A percentile compares a stretch with the other conserved stretches of the same genome.
Evolutionary conservation across 495 filamentous ascomycete species (phyloP).

Genomic region (Sordaria brevicollis): DNA sequence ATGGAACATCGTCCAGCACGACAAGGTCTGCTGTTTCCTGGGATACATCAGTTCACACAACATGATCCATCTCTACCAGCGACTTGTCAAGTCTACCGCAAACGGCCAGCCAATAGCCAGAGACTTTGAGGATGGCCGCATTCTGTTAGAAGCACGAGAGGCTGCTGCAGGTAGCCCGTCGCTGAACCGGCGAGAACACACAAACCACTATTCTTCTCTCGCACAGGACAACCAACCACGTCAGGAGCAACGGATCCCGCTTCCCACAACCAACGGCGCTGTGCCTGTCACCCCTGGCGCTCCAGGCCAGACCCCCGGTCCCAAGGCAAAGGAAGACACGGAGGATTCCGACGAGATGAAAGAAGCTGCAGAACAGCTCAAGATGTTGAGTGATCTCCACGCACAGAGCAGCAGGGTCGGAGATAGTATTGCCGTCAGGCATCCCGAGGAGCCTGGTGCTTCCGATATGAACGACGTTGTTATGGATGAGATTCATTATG

Average conservation of each 20-base stretch:
- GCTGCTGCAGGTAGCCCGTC: slow-evolving; percentile 20
- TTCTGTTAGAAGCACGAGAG: slow-evolving; percentile 35
- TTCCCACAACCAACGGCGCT: not conserved
- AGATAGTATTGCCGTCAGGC: slow-evolving; percentile 25
- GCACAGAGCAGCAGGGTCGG: slow-evolving; percentile 17
- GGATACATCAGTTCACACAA: slow-evolving; percentile 48
- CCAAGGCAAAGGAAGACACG: slow-evolving; percentile 35
- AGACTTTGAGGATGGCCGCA: slow-evolving; percentile 39
- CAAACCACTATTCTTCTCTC: slow-evolving; percentile 11
- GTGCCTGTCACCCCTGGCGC: slow-evolving; percentile 5
- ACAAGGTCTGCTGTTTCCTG: slow-evolving; percentile 47
- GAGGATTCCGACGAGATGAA: slow-evolving; percentile 50
- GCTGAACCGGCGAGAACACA: slow-evolving; percentile 4
- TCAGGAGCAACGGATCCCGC: slow-evolving; percentile 4
- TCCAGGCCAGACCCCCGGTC: slow-evolving; percentile 3
- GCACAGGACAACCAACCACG: slow-evolving; percentile 23
- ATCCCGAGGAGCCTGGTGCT: slow-evolving; percentile 30
- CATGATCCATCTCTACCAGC: slow-evolving; percentile 45
- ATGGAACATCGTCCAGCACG: slow-evolving; percentile 46
- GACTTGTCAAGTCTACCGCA: slow-evolving; percentile 34
- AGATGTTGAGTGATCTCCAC: slow-evolving; percentile 35
- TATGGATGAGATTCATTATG: slow-evolving; percentile 22
- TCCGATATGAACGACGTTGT: slow-evolving; percentile 30
- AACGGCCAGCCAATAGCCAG: slow-evolving; percentile 27
- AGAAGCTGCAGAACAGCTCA: slow-evolving; percentile 48